phyloP scores from a whole-genome alignment of 139 green algal species.

The Mesotaenium endlicherianum region DNA sequence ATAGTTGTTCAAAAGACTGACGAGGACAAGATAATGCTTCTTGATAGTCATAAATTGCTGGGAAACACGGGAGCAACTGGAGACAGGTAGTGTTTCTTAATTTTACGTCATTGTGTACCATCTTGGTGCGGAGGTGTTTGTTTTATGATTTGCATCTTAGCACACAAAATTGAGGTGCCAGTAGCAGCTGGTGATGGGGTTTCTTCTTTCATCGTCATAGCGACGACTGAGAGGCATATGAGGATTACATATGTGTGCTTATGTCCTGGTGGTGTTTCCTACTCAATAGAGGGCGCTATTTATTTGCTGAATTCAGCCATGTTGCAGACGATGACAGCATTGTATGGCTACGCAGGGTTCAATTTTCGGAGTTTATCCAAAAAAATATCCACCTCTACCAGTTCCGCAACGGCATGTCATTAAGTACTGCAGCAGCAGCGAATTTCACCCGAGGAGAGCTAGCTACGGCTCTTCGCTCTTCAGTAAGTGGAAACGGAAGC shows the following conservation, averaged over 20 bases:
- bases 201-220: not conserved
- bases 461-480: conserved; percentile 78
- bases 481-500: conserved; percentile 64
- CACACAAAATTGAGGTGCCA: not conserved
- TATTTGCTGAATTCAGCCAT: not conserved
- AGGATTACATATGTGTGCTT: not conserved
- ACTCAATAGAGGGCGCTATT: not conserved
- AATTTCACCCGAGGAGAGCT: conserved; percentile 90
- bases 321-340: not conserved
- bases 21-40: conserved; percentile 83
- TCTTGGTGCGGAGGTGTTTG: not conserved
- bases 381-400: conserved; percentile 93
- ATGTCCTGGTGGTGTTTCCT: not conserved
- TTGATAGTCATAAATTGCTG: conserved; percentile 88
- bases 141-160: not conserved
- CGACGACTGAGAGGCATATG: not conserved
- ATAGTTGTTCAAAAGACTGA: conserved; percentile 98
- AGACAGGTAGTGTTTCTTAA: conserved; percentile 63
- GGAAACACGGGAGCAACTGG: conserved; percentile 83
- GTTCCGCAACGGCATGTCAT: conserved; percentile 72
- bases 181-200: not conserved
- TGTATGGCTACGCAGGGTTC: conserved; percentile 22
- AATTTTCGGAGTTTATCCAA: conserved; percentile 54
- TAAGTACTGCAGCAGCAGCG: conserved; percentile 87
- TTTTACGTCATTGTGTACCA: not conserved